These are phyloP conservation scores for Spinacia oleracea DNA, from an alignment of 179 eudicot genomes.

Conservation along the genomic window DNA sequence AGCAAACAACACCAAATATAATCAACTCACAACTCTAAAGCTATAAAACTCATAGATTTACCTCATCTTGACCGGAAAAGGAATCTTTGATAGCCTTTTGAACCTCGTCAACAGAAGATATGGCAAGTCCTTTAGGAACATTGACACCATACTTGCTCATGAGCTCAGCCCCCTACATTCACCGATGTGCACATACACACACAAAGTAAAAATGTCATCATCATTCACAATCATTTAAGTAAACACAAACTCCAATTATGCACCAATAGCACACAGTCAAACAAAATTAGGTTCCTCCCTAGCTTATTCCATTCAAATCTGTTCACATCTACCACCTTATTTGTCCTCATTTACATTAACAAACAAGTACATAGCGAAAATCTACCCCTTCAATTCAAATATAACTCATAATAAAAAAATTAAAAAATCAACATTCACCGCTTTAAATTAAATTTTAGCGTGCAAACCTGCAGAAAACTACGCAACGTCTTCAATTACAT, in stretches of 20 bases:
- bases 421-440: not conserved
- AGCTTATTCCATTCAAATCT: not conserved
- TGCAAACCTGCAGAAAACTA: not conserved
- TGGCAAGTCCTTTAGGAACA: conserved; percentile 91
- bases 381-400: not conserved
- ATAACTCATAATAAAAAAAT: not conserved
- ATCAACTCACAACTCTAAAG: not conserved
- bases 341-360: not conserved
- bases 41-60: conserved; percentile 22
- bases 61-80: conserved; percentile 81
- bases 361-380: not conserved
- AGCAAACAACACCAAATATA: not conserved
- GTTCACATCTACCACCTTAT: not conserved
- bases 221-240: not conserved
- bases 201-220: not conserved
- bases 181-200: not conserved
- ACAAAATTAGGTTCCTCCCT: not conserved
- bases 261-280: not conserved
- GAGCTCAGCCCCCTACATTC: conserved; percentile 81
- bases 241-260: not conserved
- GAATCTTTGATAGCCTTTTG: conserved; percentile 55
- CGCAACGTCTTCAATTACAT: not conserved
- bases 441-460: not conserved
- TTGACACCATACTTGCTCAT: conserved; percentile 85
- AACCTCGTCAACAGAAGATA: conserved; percentile 63